phyloP scores from a whole-genome alignment of 768 basidiomycete species.

The Coprinopsis strossmayeri region DNA sequence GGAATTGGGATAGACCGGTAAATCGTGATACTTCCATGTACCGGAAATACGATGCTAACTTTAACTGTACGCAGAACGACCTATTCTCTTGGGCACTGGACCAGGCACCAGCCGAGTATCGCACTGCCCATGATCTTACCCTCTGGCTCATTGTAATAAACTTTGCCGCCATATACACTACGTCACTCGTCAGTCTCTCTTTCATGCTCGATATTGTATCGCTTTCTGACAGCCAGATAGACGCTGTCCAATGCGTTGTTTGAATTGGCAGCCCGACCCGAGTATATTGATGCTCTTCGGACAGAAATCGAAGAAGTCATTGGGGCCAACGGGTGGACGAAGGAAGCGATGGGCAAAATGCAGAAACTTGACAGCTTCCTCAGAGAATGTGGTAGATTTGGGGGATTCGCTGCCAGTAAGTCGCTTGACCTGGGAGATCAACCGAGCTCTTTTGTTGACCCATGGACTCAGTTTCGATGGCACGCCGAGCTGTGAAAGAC shows the following conservation, averaged over 20 bases:
- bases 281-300: conserved; percentile 28
- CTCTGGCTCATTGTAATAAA: conserved; percentile 31
- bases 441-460: background rate
- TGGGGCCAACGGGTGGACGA: conserved; percentile 27
- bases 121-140: conserved; percentile 23
- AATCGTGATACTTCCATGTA: background rate
- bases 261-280: conserved; percentile 27
- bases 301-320: conserved; percentile 37
- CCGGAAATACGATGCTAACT: background rate
- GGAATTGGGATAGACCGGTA: background rate
- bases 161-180: conserved; percentile 38
- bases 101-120: conserved; percentile 24
- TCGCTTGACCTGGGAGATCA: background rate
- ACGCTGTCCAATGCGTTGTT: conserved; percentile 29
- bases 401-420: conserved; percentile 7
- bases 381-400: conserved; percentile 11
- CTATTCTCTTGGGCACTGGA: conserved; percentile 44
- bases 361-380: conserved; percentile 12
- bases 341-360: conserved; percentile 10
- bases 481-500: background rate
- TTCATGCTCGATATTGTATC: background rate
- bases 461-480: background rate
- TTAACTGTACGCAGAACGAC: too few relatives aligned
- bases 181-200: conserved; percentile 28
- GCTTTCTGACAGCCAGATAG: too few relatives aligned